phyloP scores from a whole-genome alignment of 1,284 basidiomycete species.

The Ustilago xerochloae region DNA sequence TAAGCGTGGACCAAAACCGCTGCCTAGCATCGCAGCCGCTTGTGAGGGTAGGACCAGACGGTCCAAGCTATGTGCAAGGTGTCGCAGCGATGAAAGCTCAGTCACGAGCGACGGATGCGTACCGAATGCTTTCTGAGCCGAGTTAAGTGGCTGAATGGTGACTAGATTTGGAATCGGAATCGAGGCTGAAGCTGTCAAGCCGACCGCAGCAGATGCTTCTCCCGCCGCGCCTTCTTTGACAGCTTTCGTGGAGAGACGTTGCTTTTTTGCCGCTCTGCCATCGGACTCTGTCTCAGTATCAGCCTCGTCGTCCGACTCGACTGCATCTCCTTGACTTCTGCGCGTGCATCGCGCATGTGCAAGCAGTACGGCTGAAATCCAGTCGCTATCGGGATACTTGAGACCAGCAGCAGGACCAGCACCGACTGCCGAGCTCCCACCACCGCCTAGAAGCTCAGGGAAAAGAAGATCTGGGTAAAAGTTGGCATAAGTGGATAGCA shows the following conservation, averaged over 20 bases:
- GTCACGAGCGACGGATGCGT: slow-evolving; percentile 41
- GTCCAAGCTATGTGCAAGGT: slow-evolving; percentile 47
- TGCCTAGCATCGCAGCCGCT: slow-evolving; percentile 45
- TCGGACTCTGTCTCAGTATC: slow-evolving; percentile 7
- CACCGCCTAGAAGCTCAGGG: slow-evolving; percentile 43
- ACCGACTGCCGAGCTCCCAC: slow-evolving; percentile 27
- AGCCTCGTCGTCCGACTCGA: slow-evolving; percentile 39
- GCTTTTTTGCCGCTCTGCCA: slow-evolving; percentile 14
- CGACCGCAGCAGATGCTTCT: slow-evolving; percentile 10
- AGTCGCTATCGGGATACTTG: slow-evolving; percentile 49
- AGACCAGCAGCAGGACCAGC: slow-evolving; percentile 26
- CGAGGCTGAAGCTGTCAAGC: slow-evolving; percentile 2
- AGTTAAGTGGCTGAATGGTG: slow-evolving; percentile 44
- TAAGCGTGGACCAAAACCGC: slow-evolving; percentile 34
- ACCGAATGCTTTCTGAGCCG: slow-evolving; percentile 38
- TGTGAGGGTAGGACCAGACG: slow-evolving; percentile 48
- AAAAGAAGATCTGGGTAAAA: slow-evolving; percentile 57
- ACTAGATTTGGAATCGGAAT: slow-evolving; percentile 43
- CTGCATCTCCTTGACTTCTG: slow-evolving; percentile 16
- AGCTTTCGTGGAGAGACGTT: slow-evolving; percentile 18
- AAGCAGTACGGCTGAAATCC: slow-evolving; percentile 36
- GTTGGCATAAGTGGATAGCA: slow-evolving; percentile 51
- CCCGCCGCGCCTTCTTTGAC: slow-evolving; percentile 14
- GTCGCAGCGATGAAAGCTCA: slow-evolving; percentile 50
- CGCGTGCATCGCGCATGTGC: slow-evolving; percentile 36